Percentiles rank a stretch among this genome's conserved stretches.
Evolutionary conservation across 805 yeast genomes (phyloP).

Genomic region (Blastobotrys attinorum): DNA sequence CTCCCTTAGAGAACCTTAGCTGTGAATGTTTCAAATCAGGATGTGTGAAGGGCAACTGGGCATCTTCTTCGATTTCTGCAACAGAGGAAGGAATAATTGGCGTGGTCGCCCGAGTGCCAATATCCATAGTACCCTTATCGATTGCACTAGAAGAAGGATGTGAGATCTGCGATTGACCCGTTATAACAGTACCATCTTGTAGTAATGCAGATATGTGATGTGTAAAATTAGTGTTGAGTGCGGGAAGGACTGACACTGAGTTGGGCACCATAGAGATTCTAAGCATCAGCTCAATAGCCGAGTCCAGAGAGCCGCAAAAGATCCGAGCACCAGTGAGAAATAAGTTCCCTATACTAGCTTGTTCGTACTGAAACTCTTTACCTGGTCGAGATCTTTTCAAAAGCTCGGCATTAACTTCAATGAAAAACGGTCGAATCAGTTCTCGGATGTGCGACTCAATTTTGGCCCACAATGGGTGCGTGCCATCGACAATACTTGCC

Average conservation of each 20-base stretch:
- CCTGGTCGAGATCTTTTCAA: constrained; percentile 55
- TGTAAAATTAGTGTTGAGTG: constrained; percentile 75
- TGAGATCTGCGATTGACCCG: constrained; percentile 90
- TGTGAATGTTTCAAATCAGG: constrained; percentile 74
- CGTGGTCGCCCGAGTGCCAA: constrained; percentile 13
- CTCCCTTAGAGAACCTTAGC: constrained; percentile 47
- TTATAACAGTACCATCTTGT: constrained; percentile 59
- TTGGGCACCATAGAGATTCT: constrained; percentile 55
- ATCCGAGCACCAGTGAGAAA: constrained; percentile 74
- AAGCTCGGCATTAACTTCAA: constrained; percentile 72
- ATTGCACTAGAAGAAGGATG: constrained; percentile 50
- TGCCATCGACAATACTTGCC: constrained; percentile 71
- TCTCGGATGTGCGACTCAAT: constrained; percentile 56
- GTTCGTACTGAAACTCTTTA: constrained; percentile 59
- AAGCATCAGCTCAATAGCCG: constrained; percentile 69
- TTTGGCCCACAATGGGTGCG: constrained; percentile 58
- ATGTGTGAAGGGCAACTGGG: constrained; percentile 62
- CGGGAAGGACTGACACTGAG: constrained; percentile 57
- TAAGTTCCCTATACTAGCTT: constrained; percentile 80
- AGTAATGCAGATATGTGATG: constrained; percentile 78
- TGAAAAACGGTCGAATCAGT: constrained; percentile 65
- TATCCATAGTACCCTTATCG: constrained; percentile 27
- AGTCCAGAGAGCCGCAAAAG: constrained; percentile 76
- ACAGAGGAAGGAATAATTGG: not conserved
- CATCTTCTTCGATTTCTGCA: constrained; percentile 44